A percentile compares a stretch with the other conserved stretches of the same genome.
phyloP scores from a whole-genome alignment of 2,329 filamentous ascomycete species.

The Pseudogymnoascus sp. region DNA sequence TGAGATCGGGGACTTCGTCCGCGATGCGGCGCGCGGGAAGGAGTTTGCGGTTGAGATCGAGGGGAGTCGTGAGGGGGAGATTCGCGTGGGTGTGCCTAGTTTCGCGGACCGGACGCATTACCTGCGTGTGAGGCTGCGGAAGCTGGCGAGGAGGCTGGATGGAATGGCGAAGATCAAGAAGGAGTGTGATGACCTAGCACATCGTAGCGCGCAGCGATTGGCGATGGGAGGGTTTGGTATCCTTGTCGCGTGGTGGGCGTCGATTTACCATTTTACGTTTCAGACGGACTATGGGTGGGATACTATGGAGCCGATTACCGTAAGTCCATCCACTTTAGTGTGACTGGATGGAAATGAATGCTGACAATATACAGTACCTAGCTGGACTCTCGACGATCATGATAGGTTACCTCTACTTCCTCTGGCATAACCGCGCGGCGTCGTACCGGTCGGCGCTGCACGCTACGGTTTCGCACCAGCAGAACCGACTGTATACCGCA shows the following conservation, averaged over 20 bases:
- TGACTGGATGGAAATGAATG: background rate
- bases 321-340: conserved; percentile 21
- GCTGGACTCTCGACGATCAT: conserved; percentile 82
- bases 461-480: conserved; percentile 72
- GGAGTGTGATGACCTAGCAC: conserved; percentile 73
- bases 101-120: conserved; percentile 91
- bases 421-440: conserved; percentile 86
- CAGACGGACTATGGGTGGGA: conserved; percentile 81
- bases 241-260: conserved; percentile 67
- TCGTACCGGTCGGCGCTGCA: conserved; percentile 83
- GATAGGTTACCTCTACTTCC: conserved; percentile 86
- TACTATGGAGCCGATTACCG: conserved; percentile 79
- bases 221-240: conserved; percentile 73
- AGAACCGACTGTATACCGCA: conserved; percentile 67
- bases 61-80: conserved; percentile 53
- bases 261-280: conserved; percentile 68
- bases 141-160: conserved; percentile 62
- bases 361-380: conserved; percentile 49
- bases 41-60: conserved; percentile 84
- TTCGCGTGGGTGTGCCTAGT: conserved; percentile 74
- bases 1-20: conserved; percentile 89
- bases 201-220: conserved; percentile 68
- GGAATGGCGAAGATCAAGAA: conserved; percentile 67
- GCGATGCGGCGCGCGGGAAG: conserved; percentile 75
- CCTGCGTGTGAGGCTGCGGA: conserved; percentile 68